These are phyloP conservation scores for Puccinia horiana DNA, from an alignment of 1,284 basidiomycete species.

Conservation along the genomic window DNA sequence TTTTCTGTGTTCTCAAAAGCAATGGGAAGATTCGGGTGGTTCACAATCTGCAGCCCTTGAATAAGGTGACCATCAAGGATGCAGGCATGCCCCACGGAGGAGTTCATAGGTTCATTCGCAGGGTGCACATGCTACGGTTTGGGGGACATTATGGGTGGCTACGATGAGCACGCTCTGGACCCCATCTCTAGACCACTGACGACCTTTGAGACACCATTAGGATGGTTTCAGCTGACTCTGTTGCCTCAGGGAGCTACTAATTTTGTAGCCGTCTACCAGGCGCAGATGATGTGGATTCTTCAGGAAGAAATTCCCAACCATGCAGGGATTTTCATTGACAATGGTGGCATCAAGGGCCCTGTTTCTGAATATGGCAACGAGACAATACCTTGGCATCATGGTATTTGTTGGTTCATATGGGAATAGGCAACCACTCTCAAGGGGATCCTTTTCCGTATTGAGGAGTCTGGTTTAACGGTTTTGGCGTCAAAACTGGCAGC, in stretches of 20 bases:
- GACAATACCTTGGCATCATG: neutral
- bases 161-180: too few relatives aligned
- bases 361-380: neutral
- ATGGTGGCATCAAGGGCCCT: constrained; percentile 34
- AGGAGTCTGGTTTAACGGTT: constrained; percentile 19
- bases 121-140: neutral
- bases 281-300: constrained; percentile 26
- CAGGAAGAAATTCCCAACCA: constrained; percentile 24
- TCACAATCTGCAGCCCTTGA: constrained; percentile 17
- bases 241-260: constrained; percentile 6
- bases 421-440: constrained; percentile 20
- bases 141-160: neutral
- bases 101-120: neutral
- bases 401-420: constrained; percentile 25
- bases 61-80: constrained; percentile 24
- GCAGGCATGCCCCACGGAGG: neutral
- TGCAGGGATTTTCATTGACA: constrained; percentile 27
- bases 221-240: too few relatives aligned
- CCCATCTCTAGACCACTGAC: neutral
- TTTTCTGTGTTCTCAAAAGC: neutral
- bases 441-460: constrained; percentile 28
- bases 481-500: constrained; percentile 3
- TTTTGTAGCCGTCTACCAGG: constrained; percentile 28
- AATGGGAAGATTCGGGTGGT: constrained; percentile 2
- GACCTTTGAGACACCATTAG: too few relatives aligned